Evolutionary conservation across 1,284 basidiomycete genomes (phyloP), one percentile per base, ranked within the genome.

Genomic region (Boletus semigastroideus): DNA sequence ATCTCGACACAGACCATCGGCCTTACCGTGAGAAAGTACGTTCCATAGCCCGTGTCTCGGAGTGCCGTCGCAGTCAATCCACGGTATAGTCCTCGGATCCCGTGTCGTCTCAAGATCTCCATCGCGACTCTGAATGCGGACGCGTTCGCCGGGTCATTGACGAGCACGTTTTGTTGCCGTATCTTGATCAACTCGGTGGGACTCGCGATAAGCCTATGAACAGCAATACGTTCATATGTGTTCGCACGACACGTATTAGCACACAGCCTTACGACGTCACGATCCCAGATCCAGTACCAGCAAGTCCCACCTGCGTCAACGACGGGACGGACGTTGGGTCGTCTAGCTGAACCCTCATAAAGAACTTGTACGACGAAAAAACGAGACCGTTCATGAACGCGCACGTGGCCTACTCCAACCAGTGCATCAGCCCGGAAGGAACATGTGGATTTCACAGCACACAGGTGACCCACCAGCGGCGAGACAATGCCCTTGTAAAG

Each of bases 151-250:
- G 74, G 71, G 34, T 65, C 66, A 14, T 67, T 68, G 11, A 70
- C 63, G 16, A 78, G 63, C 57, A 83, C 75, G 69, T 78, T 72
- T 59, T 90, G 87, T 59, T 94, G 91, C 12, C 87, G 83, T 62
- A 93, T 91, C 77, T 94, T 95, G 72, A 94, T 77, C 1, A 93
- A 77, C 61, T 95, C 92, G 13, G 84, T 88, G 0, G 92, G 92
- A 3, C 88, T 86, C 2, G 90, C 89, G 41, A 94, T 72, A 10
- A 90, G 60, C 8, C 90, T 92, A 63, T 0, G 41, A 31, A 9
- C 28, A 11, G 25, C 12, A 12, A 13, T 20, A 20, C 10, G 19
- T 11, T 17, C 19, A 22, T 22, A 6, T 5, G 7, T 25, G 20
- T 53, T 46, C 37, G 7, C 14, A 31, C 12, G n/a, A 48, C 40